Base-by-base conservation (phyloP, 2,329 filamentous ascomycete species). In the Phialophora tarda region DNA sequence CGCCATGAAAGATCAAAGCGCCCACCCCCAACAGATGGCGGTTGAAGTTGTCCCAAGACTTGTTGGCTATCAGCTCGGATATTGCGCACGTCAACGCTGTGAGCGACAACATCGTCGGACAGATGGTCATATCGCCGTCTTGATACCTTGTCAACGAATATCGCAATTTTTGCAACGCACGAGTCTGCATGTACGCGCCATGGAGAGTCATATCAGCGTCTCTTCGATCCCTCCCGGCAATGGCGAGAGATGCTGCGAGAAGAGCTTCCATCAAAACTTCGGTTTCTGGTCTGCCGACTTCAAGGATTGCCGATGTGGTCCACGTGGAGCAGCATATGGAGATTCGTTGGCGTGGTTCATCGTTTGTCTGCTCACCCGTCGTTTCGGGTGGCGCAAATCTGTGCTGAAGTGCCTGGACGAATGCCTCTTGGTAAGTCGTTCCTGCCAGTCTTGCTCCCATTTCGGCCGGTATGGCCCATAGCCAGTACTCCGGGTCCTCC, bases 11-110 rank as follows among this genome's bases (percentile, higher is more conserved):
- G 14, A 70, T 64, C 47, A 70, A 48, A 10, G 65, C 65, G 4
- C 68, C 68, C 2, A 69, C 66, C 3, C 68, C 68, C 28, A 58
- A 41, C 4, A 70, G 61, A 57, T 70, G 68, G n/a, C 68, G 50
- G 26, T 64, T 65, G 59, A 69, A 69, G 38, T 65, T 69, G 55
- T 55, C 62, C 67, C 67, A 69, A 1, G 64, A 67, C 26, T 67
- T 67, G 44, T 66, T 63, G 47, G 64, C 55, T 12, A 68, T 60
- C 51, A 70, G 50, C 50, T 70, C 68, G 2, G 66, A 68, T 64
- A 68, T 70, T 26, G 68, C 68, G 38, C 66, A 68, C 5, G 60
- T 68, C 11, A 70, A 56, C 2, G 66, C 62, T 17, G 66, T 66
- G 30, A 66, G 32, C 17, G 68, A 70, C 17, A 70, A 58, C 41